Evolutionary conservation across 108 stramenopile species (phyloP).

Genomic region (Bacterosira constricta): DNA sequence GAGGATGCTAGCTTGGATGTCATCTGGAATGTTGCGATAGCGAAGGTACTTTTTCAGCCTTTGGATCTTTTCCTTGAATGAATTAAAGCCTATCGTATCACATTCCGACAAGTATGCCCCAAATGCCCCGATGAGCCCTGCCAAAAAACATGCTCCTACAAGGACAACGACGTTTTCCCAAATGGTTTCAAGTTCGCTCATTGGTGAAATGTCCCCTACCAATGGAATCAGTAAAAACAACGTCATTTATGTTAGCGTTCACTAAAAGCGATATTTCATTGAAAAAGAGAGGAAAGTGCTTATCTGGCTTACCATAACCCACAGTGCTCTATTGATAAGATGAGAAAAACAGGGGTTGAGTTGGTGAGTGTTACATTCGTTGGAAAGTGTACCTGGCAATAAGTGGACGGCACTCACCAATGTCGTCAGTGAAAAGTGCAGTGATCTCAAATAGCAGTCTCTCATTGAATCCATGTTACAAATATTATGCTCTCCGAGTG

Average conservation of each 20-base stretch:
- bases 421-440: conserved; percentile 58
- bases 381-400: no score
- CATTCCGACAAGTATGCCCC: conserved; percentile 30
- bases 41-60: conserved; percentile 51
- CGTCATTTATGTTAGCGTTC: background rate
- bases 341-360: no score
- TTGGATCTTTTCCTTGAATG: conserved; percentile 58
- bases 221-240: conserved; percentile 6
- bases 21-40: conserved; percentile 40
- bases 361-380: no score
- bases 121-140: conserved; percentile 49
- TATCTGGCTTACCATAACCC: conserved; percentile 46
- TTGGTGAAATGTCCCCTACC: conserved; percentile 54
- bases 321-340: no score
- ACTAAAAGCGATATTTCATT: background rate
- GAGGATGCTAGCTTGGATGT: conserved; percentile 39
- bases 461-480: conserved; percentile 41
- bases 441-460: conserved; percentile 50
- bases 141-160: conserved; percentile 53
- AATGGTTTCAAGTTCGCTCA: conserved; percentile 54
- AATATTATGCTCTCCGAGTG: conserved; percentile 50
- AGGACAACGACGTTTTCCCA: conserved; percentile 50
- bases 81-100: conserved; percentile 43
- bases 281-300: background rate
- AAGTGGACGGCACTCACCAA: no score